Evolutionary conservation across 2,329 filamentous ascomycete species (phyloP).

Genomic region (Colletotrichum limetticola): DNA sequence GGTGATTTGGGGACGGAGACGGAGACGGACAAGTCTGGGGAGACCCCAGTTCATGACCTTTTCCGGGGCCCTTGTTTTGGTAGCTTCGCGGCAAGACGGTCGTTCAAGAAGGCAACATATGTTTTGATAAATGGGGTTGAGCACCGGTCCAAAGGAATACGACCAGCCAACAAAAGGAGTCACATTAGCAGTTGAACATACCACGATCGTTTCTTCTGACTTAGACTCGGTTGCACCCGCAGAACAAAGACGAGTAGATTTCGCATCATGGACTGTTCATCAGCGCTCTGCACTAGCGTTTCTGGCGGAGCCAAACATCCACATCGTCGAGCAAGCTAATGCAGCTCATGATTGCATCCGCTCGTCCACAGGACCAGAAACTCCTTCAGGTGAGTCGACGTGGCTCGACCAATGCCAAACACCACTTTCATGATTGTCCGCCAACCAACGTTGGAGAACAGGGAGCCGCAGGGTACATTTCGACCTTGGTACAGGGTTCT

Average conservation of each 20-base stretch:
- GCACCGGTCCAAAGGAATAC: neutral
- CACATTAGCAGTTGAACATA: neutral
- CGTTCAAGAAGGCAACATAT: neutral
- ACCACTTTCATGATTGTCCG: constrained; percentile 26
- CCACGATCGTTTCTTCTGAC: constrained; percentile 1
- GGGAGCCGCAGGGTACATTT: constrained; percentile 23
- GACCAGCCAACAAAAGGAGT: neutral
- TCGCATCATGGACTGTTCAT: neutral
- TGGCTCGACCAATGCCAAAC: constrained; percentile 28
- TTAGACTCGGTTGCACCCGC: neutral
- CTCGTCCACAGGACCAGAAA: constrained; percentile 15
- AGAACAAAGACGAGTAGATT: neutral
- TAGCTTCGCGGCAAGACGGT: neutral
- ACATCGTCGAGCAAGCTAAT: neutral
- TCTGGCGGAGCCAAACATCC: neutral
- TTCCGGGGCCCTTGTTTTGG: neutral
- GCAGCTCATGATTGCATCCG: constrained; percentile 22
- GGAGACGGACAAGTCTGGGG: neutral
- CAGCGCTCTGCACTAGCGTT: neutral
- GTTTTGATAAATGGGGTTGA: neutral
- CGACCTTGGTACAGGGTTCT: neutral
- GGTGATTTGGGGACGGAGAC: neutral
- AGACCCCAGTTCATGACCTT: neutral
- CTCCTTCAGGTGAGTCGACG: constrained; percentile 33
- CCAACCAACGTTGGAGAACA: constrained; percentile 30